Conservation (phyloP, 1,284 basidiomycete genomes). For the Puccinia polysora region DNA sequence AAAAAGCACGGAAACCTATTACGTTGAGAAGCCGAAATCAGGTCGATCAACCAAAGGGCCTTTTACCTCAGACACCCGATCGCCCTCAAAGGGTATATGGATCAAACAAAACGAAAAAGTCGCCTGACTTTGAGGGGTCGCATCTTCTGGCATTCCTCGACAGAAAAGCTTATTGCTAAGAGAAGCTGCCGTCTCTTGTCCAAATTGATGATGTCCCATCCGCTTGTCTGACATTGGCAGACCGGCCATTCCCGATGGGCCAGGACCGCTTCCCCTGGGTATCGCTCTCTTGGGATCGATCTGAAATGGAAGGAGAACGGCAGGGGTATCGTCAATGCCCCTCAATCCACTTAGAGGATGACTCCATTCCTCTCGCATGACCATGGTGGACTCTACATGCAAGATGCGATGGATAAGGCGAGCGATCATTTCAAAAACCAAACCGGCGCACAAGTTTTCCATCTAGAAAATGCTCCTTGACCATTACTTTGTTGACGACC, state of each 20-base stretch:
- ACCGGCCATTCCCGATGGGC: slow-evolving; percentile 44
- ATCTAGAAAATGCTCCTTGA: slow-evolving; percentile 79
- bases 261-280: slow-evolving; percentile 59
- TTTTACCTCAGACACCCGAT: not conserved
- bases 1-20: slow-evolving; percentile 37
- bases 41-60: not conserved
- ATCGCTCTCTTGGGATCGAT: slow-evolving; percentile 99
- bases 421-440: not conserved
- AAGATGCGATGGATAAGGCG: not conserved
- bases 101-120: slow-evolving; percentile 49
- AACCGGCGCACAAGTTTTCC: slow-evolving; percentile 73
- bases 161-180: slow-evolving; percentile 68
- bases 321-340: slow-evolving; percentile 1
- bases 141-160: slow-evolving; percentile 81
- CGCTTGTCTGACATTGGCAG: slow-evolving; percentile 27
- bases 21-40: not conserved
- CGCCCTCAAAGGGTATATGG: not conserved
- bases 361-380: too few relatives aligned
- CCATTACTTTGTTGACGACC: slow-evolving; percentile 83
- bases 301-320: slow-evolving; percentile 56
- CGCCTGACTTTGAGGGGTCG: slow-evolving; percentile 85
- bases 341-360: not conserved
- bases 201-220: slow-evolving; percentile 73
- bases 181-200: slow-evolving; percentile 63
- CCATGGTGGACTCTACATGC: not conserved